These are phyloP conservation scores for Dalbergia oliveri DNA, from an alignment of 306 rosid genomes.

Conservation along the genomic window DNA sequence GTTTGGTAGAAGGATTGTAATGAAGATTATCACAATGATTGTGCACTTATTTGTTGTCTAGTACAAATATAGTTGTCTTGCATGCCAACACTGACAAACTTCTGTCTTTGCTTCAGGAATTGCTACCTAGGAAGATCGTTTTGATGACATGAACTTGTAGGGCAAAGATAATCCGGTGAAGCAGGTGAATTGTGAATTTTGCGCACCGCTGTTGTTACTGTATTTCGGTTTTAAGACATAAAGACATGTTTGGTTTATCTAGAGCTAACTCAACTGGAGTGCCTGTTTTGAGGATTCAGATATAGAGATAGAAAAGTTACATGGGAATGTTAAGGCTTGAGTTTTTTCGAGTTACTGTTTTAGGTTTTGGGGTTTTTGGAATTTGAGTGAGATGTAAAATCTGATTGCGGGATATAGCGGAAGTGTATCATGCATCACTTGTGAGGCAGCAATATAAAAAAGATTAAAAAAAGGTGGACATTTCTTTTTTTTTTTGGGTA, in stretches of 20 bases:
- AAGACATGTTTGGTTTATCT: conserved; percentile 68
- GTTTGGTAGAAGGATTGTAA: too few relatives aligned
- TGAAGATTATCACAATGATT: background rate
- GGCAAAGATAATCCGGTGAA: conserved; percentile 73
- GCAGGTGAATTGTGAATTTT: conserved; percentile 89
- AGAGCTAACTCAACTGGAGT: conserved; percentile 72
- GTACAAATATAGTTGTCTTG: conserved; percentile 12
- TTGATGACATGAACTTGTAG: conserved; percentile 71
- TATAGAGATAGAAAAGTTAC: conserved; percentile 77
- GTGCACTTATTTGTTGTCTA: background rate
- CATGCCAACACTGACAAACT: conserved; percentile 42
- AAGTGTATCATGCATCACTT: conserved; percentile 92
- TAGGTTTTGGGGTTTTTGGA: conserved; percentile 60
- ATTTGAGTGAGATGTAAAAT: conserved; percentile 99
- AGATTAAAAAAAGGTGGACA: conserved; percentile 41
- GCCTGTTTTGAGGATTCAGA: conserved; percentile 79
- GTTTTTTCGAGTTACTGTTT: conserved; percentile 73
- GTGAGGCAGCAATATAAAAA: conserved; percentile 73
- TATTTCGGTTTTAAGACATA: conserved; percentile 60
- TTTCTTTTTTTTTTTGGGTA: conserved; percentile 49
- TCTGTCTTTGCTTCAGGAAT: conserved; percentile 68
- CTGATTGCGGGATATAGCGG: conserved; percentile 98
- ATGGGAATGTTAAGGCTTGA: conserved; percentile 86
- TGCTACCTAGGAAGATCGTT: conserved; percentile 73
- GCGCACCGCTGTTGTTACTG: conserved; percentile 68